Evolutionary conservation across 1,284 basidiomycete species (phyloP).

Genomic region (Pulchroboletus neoregius): DNA sequence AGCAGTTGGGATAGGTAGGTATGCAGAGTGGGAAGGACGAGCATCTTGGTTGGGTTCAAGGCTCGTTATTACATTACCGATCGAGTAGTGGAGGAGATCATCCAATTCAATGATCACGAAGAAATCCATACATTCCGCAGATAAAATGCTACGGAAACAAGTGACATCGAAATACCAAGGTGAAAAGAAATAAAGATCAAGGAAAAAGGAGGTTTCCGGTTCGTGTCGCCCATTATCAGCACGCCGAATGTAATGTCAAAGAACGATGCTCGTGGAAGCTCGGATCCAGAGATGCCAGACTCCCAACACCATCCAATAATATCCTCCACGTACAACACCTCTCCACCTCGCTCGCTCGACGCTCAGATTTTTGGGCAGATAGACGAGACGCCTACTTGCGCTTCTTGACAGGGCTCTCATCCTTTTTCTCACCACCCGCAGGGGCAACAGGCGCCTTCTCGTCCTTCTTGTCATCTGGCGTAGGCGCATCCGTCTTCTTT

Average conservation of each 20-base stretch:
- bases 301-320: too few relatives aligned
- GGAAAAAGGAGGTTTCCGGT: too few relatives aligned
- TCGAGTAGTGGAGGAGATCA: too few relatives aligned
- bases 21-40: constrained; percentile 29
- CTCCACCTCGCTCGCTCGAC: not conserved
- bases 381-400: constrained; percentile 27
- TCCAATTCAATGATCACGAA: too few relatives aligned
- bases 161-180: too few relatives aligned
- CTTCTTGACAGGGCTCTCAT: constrained; percentile 31
- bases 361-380: constrained; percentile 9
- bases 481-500: constrained; percentile 70
- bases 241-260: too few relatives aligned
- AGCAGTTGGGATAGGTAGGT: constrained; percentile 30
- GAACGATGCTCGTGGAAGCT: not conserved
- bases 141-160: constrained; percentile 24
- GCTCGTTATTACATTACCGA: not conserved
- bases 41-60: constrained; percentile 23
- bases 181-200: too few relatives aligned
- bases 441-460: constrained; percentile 62
- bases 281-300: too few relatives aligned
- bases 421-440: constrained; percentile 65
- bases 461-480: constrained; percentile 61
- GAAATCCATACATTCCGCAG: not conserved
- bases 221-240: too few relatives aligned
- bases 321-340: too few relatives aligned